phyloP scores from a whole-genome alignment of 257 asterid species.

The Solanum virginianum region DNA sequence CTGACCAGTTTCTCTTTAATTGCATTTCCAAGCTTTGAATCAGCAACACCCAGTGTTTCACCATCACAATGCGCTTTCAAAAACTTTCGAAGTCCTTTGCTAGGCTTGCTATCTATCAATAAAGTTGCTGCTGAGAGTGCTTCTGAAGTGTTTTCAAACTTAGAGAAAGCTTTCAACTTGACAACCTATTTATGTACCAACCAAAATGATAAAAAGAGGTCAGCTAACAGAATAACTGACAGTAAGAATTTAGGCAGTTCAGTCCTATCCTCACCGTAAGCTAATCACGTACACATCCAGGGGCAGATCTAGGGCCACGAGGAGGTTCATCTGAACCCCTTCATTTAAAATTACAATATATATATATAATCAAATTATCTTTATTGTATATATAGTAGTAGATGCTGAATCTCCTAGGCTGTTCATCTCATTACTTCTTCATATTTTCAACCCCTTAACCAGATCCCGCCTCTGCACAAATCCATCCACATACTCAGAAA shows the following conservation, averaged over 20 bases:
- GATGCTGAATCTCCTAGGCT: neutral
- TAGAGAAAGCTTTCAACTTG: conserved; percentile 63
- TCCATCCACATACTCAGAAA: neutral
- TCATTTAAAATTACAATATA: neutral
- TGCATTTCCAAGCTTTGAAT: conserved; percentile 68
- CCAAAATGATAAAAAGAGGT: neutral
- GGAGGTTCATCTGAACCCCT: neutral
- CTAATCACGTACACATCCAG: neutral
- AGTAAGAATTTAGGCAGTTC: neutral
- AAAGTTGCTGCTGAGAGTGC: conserved; percentile 67
- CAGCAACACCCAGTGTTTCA: conserved; percentile 61
- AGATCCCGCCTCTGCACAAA: neutral
- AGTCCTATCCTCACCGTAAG: neutral
- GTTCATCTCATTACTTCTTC: neutral
- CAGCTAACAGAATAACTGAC: neutral
- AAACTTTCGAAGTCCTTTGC: conserved; percentile 68
- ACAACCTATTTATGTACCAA: conserved; percentile 33
- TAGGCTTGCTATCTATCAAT: conserved; percentile 55
- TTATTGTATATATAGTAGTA: neutral
- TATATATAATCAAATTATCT: neutral
- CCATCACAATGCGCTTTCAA: conserved; percentile 59
- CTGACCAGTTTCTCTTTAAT: conserved; percentile 84
- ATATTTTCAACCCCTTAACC: neutral
- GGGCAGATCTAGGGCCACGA: neutral
- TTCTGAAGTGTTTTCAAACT: conserved; percentile 70